Evolutionary conservation across 75 land plant species (phyloP).

Genomic region (Picea glauca): DNA sequence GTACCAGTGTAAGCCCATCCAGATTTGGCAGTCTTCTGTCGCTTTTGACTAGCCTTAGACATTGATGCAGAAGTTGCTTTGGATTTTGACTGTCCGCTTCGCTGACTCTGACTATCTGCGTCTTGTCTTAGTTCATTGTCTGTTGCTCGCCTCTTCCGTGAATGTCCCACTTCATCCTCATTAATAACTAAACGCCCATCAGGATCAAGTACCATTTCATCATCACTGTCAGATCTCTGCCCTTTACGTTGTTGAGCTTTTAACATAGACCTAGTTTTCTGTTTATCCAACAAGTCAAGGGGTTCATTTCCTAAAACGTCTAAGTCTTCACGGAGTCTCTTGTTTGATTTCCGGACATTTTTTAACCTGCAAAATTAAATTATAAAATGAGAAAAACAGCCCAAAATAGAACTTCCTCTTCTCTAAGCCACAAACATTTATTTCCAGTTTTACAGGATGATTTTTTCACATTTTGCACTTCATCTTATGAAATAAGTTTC

Average conservation of each 20-base stretch:
- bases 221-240: slow-evolving; percentile 46
- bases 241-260: slow-evolving; percentile 33
- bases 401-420: not conserved
- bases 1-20: slow-evolving; percentile 91
- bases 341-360: slow-evolving; percentile 37
- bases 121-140: slow-evolving; percentile 22
- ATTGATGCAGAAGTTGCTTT: slow-evolving; percentile 11
- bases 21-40: slow-evolving; percentile 38
- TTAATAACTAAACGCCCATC: slow-evolving; percentile 77
- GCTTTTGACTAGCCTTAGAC: slow-evolving; percentile 23
- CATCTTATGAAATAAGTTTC: not conserved
- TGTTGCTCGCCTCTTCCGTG: slow-evolving; percentile 33
- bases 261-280: slow-evolving; percentile 62
- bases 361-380: slow-evolving; percentile 37
- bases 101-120: slow-evolving; percentile 37
- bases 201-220: slow-evolving; percentile 59
- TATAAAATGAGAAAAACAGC: not conserved
- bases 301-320: slow-evolving; percentile 62
- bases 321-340: slow-evolving; percentile 79
- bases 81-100: slow-evolving; percentile 15
- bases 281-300: slow-evolving; percentile 79
- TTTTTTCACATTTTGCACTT: not conserved
- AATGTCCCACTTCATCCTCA: slow-evolving; percentile 33
- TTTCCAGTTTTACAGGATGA: not conserved
- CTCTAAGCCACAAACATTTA: not conserved